Base-by-base conservation (phyloP, 2,329 filamentous ascomycete genomes). In the Aspergillus ustus region DNA sequence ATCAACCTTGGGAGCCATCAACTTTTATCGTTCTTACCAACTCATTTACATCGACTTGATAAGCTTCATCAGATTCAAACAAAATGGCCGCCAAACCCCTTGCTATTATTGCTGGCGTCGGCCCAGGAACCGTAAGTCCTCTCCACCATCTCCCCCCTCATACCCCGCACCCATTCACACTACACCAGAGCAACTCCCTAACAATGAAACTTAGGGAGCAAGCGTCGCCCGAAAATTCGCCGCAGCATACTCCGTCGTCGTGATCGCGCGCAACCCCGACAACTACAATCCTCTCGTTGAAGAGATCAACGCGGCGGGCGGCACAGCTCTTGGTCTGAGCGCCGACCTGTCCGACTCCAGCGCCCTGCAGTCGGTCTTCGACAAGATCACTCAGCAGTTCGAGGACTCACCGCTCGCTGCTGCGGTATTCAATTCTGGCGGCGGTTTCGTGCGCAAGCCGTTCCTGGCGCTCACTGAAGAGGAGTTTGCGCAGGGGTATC, bases 381-480 rank as follows among this genome's bases (percentile, higher is more conserved):
- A 80, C 7, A 74, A 83, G 66, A 84, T 89, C 66, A 77, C 83
- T 55, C 73, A 82, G 54, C 80, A 86, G 63, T 86, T 84, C 58
- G 80, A 82, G 0, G 72, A 75, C 19, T 79, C 77, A 0, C 64
- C 72, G 4, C 64, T 82, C 0, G 80, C 78, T 40, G 86, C 85
- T 0, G 86, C 86, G 0, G 79, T 89, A 2, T 89, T 87, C 74
- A 89, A 89, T 66, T 82, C 85, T 4, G 82, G 79, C 2, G 86
- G 87, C 0, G 75, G 78, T 2, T 87, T 88, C 61, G 75, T 82
- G 29, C 77, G 85, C 53, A 88, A 88, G 72, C 83, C 86, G 0
- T 84, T 90, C 63, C 76, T 90, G 9, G 87, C 89, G 61, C 74
- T 88, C 61, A 85, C 81, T 0, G 82, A 85, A 56, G 80, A 84